These are phyloP conservation scores for Triticum monococcum DNA, from an alignment of 176 grass and related monocot genomes.

Conservation along the genomic window DNA sequence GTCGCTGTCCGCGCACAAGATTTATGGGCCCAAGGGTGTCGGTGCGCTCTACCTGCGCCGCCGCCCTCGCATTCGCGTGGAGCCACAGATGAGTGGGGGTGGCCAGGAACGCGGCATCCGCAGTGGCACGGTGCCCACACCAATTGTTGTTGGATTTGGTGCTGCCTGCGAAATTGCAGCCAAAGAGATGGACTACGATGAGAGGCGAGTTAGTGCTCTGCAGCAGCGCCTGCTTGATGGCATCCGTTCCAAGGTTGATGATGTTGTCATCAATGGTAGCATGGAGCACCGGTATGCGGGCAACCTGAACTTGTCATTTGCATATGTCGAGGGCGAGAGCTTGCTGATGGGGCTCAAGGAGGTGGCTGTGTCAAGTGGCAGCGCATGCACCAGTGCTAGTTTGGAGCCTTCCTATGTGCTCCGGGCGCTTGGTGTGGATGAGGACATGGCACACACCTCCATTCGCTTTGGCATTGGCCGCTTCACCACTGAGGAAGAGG, in stretches of 20 bases:
- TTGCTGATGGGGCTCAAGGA: conserved; percentile 96
- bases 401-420: conserved; percentile 88
- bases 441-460: conserved; percentile 97
- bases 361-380: conserved; percentile 91
- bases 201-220: conserved; percentile 30
- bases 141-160: conserved; percentile 78
- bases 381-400: conserved; percentile 93
- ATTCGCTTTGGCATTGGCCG: conserved; percentile 92
- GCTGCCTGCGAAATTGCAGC: conserved; percentile 79
- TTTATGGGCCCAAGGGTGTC: conserved; percentile 92
- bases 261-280: conserved; percentile 85
- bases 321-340: conserved; percentile 92
- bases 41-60: conserved; percentile 85
- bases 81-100: conserved; percentile 91
- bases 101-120: conserved; percentile 93
- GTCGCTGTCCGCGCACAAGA: conserved; percentile 89
- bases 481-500: conserved; percentile 90
- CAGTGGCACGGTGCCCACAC: conserved; percentile 84
- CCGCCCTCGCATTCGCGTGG: conserved; percentile 82
- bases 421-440: conserved; percentile 79
- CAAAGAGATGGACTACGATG: conserved; percentile 87
- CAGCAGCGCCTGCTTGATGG: conserved; percentile 68
- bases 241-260: conserved; percentile 58
- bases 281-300: conserved; percentile 88
- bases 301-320: conserved; percentile 90